Evolutionary conservation across 805 yeast species (phyloP).

Genomic region (Saturnispora gosingensis): DNA sequence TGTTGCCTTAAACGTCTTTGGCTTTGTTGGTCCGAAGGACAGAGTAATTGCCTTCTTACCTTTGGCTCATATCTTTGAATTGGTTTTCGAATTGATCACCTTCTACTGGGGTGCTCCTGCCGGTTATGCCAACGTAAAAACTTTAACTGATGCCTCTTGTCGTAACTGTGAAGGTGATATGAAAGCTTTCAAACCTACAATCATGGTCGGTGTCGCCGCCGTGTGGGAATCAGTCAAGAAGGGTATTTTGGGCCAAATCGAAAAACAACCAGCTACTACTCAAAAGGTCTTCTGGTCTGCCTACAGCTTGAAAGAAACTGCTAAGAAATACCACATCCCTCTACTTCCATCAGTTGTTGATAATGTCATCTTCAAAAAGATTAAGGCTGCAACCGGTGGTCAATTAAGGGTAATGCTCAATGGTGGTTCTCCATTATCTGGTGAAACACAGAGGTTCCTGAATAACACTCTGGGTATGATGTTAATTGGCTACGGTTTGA

Average conservation of each 20-base stretch:
- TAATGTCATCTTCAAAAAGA: slow-evolving; percentile 68
- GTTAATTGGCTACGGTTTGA: slow-evolving; percentile 92
- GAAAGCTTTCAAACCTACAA: slow-evolving; percentile 76
- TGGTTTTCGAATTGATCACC: slow-evolving; percentile 69
- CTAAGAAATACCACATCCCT: slow-evolving; percentile 62
- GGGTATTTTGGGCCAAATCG: slow-evolving; percentile 75
- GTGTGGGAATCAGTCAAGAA: slow-evolving; percentile 95
- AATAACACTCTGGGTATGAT: slow-evolving; percentile 70
- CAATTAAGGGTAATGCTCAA: slow-evolving; percentile 60
- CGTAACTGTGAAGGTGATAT: slow-evolving; percentile 85
- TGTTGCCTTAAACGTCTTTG: slow-evolving; percentile 52
- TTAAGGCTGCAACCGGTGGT: slow-evolving; percentile 95
- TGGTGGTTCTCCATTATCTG: slow-evolving; percentile 89
- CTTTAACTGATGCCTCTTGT: slow-evolving; percentile 73
- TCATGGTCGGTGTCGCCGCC: slow-evolving; percentile 98
- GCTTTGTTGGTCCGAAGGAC: slow-evolving; percentile 48
- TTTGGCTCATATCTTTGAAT: slow-evolving; percentile 91
- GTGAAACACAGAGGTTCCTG: slow-evolving; percentile 74
- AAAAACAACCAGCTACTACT: slow-evolving; percentile 49
- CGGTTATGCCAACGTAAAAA: slow-evolving; percentile 91
- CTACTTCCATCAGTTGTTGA: slow-evolving; percentile 69
- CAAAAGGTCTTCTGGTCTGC: slow-evolving; percentile 90
- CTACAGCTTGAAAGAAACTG: slow-evolving; percentile 57
- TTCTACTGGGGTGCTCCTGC: slow-evolving; percentile 85
- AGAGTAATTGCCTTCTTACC: slow-evolving; percentile 84